These are phyloP conservation scores for Plectosphaerella plurivora DNA, from an alignment of 2,329 filamentous ascomycete genomes.

Conservation along the genomic window DNA sequence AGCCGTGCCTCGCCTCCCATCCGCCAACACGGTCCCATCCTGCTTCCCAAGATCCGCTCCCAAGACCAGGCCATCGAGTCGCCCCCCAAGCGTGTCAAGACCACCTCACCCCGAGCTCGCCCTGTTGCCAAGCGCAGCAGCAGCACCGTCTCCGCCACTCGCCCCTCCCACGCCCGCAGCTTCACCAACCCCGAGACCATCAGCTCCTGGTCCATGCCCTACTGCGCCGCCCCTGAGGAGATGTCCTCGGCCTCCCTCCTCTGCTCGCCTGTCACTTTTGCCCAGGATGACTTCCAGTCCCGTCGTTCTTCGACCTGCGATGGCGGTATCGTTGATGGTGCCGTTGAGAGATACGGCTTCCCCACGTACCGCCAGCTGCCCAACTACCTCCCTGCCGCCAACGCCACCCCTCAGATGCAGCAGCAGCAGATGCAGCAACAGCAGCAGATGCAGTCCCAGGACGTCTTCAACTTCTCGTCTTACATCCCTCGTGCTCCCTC, in stretches of 20 bases:
- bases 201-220: slow-evolving; percentile 28
- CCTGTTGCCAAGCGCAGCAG: slow-evolving; percentile 15
- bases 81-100: slow-evolving; percentile 53
- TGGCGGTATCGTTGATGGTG: slow-evolving; percentile 54
- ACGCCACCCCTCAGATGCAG: slow-evolving; percentile 16
- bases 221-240: slow-evolving; percentile 26
- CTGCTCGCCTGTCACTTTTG: slow-evolving; percentile 60
- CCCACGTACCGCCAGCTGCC: slow-evolving; percentile 80
- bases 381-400: slow-evolving; percentile 36
- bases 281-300: slow-evolving; percentile 38
- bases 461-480: slow-evolving; percentile 41
- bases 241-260: slow-evolving; percentile 43
- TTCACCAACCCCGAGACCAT: slow-evolving; percentile 58
- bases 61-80: slow-evolving; percentile 73
- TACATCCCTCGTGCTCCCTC: slow-evolving; percentile 43
- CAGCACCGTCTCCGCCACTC: slow-evolving; percentile 20
- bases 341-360: slow-evolving; percentile 69
- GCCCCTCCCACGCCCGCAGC: slow-evolving; percentile 50
- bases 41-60: slow-evolving; percentile 80
- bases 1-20: slow-evolving; percentile 63
- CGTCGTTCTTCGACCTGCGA: slow-evolving; percentile 60
- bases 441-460: slow-evolving; percentile 18
- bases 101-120: slow-evolving; percentile 39
- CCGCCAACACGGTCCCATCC: slow-evolving; percentile 70
- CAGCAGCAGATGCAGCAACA: slow-evolving; percentile 1